These are phyloP conservation scores for Citrus cavaleriei DNA, from an alignment of 345 rosid species.

Conservation along the genomic window DNA sequence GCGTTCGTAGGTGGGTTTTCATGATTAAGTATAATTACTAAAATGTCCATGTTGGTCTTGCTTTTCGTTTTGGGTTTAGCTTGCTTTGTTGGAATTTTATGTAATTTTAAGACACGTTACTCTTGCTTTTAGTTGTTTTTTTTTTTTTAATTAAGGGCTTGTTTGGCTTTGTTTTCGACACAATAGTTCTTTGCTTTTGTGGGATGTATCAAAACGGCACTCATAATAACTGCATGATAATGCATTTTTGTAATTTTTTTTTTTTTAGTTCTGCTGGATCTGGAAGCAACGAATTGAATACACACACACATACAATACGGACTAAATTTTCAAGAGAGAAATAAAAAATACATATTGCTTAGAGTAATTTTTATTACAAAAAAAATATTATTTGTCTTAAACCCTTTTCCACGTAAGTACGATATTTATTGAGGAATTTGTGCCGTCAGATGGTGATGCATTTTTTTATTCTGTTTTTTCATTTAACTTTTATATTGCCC, in stretches of 20 bases:
- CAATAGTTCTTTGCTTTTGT: background rate
- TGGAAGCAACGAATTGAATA: background rate
- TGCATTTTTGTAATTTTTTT: background rate
- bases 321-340: background rate
- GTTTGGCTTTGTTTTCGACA: background rate
- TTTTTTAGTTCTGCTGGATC: no score
- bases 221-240: background rate
- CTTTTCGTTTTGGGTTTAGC: background rate
- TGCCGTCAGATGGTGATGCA: background rate
- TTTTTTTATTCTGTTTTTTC: background rate
- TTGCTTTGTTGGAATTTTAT: conserved; percentile 12
- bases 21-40: conserved; percentile 16
- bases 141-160: background rate
- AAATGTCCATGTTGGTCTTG: background rate
- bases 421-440: background rate
- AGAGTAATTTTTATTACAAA: no score
- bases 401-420: background rate
- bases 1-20: conserved; percentile 26
- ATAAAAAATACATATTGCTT: background rate
- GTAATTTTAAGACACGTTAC: background rate
- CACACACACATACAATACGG: no score
- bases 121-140: background rate
- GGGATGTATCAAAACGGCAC: background rate
- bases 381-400: background rate
- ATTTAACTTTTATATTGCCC: no score